Evolutionary conservation across 1,284 basidiomycete genomes (phyloP), one percentile per base, ranked within the genome.

Genomic region (Lentinula novae-zelandiae): DNA sequence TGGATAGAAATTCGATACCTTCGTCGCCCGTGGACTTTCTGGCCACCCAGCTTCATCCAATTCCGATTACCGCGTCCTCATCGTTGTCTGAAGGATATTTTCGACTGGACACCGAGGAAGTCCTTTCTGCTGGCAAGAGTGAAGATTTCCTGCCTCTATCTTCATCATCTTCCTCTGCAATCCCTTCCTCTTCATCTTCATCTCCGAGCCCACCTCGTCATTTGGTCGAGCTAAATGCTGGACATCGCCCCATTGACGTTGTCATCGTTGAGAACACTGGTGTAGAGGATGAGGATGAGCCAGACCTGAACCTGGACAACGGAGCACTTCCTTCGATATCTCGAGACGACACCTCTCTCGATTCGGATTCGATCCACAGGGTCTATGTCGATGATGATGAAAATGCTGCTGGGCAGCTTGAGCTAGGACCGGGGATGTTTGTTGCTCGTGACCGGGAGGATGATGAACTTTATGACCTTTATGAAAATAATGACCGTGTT

Each of bases 401-500:
- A 27, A n/a, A 5, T 17, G 54, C n/a, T 6, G 39, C 31, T 56
- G 53, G 3, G 22, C 36, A 20, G 38, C 17, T 17, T 36, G 33
- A 36, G 27, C 12, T 39, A 17, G 34, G 17, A 60, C 36, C 20
- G 3, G 27, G 49, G 34, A 22, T 31, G 39, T 17, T n/a, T 3
- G 44, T 31, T 5, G 22, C 39, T 10, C 15, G 5, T 39, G 48
- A 59, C n/a, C 53, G 22, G 36, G 61, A 58, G 15, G 48, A 46
- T 52, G 40, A 52, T 51, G 57, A 53, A n/a, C 46, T 15, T 52
- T 9, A 60, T 52, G 48, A 60, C 13, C 8, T 36, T 62, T 12
- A 34, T 57, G 42, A 62, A n/a, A 48, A 22, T 44, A 57, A 60
- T 50, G 62, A 62, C 46, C 31, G 17, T 57, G 53, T 34, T 15